Evolutionary conservation across 1,284 basidiomycete genomes (phyloP).

Genomic region (Mycena citricolor): DNA sequence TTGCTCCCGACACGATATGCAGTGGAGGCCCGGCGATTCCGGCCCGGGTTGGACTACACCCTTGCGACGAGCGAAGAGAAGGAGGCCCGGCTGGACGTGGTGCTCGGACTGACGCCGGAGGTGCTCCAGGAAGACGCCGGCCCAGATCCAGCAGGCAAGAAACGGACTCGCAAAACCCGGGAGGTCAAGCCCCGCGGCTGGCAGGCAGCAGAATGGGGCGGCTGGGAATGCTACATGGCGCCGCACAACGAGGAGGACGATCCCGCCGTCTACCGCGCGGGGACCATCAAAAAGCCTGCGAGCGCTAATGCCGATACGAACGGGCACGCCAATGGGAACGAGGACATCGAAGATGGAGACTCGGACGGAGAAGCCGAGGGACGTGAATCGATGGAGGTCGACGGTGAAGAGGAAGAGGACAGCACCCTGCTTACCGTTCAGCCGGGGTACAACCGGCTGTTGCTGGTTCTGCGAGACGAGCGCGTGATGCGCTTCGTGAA

Average conservation of each 20-base stretch:
- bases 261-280: slow-evolving; percentile 88
- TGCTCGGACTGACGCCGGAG: slow-evolving; percentile 87
- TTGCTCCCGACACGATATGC: slow-evolving; percentile 76
- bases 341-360: slow-evolving; percentile 19
- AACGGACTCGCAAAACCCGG: slow-evolving; percentile 31
- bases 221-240: slow-evolving; percentile 98
- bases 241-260: slow-evolving; percentile 92
- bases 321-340: slow-evolving; percentile 25
- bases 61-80: slow-evolving; percentile 87
- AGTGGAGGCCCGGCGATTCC: slow-evolving; percentile 82
- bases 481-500: slow-evolving; percentile 94
- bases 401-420: slow-evolving; percentile 68
- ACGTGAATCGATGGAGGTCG: slow-evolving; percentile 23
- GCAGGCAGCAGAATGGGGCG: slow-evolving; percentile 83
- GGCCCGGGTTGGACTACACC: slow-evolving; percentile 94
- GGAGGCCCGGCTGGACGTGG: slow-evolving; percentile 84
- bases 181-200: slow-evolving; percentile 49
- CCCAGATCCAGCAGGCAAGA: slow-evolving; percentile 31
- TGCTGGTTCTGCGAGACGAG: slow-evolving; percentile 90
- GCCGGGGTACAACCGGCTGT: slow-evolving; percentile 87
- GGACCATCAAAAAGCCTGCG: slow-evolving; percentile 47
- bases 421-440: slow-evolving; percentile 87
- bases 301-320: slow-evolving; percentile 33
- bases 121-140: slow-evolving; percentile 38
- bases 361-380: slow-evolving; percentile 6